Conservation (phyloP, 225 moss, liverwort and hornwort genomes). For the Bryoerythrophyllum caledonicum region DNA sequence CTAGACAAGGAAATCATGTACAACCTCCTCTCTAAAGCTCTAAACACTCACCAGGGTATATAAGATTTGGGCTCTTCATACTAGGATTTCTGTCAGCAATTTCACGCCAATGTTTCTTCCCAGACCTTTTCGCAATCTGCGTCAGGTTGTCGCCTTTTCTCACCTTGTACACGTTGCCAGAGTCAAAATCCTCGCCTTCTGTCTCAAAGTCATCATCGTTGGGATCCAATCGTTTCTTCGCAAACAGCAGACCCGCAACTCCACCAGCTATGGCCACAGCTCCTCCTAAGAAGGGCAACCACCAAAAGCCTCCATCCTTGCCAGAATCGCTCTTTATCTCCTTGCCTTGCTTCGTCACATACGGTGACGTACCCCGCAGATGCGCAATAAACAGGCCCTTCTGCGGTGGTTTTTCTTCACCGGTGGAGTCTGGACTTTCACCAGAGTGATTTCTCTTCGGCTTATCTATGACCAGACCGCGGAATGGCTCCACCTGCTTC, state of each 20-base stretch:
- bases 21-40: constrained; percentile 39
- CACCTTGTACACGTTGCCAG: constrained; percentile 53
- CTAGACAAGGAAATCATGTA: constrained; percentile 12
- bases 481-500: neutral
- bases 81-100: constrained; percentile 62
- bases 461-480: neutral
- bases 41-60: constrained; percentile 79
- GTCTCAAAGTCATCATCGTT: constrained; percentile 12
- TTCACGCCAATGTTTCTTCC: constrained; percentile 73
- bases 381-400: constrained; percentile 40
- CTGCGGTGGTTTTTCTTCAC: constrained; percentile 4
- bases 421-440: neutral
- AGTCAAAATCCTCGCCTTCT: neutral
- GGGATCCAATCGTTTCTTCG: constrained; percentile 17
- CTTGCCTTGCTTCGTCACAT: constrained; percentile 6
- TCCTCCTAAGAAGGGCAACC: constrained; percentile 36
- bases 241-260: constrained; percentile 24
- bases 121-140: constrained; percentile 62
- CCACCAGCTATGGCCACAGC: constrained; percentile 37
- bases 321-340: neutral
- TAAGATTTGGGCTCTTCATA: constrained; percentile 74
- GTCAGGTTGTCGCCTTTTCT: constrained; percentile 76
- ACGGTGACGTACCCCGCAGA: constrained; percentile 25
- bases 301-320: neutral
- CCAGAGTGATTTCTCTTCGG: neutral